Evolutionary conservation across 257 asterid genomes (phyloP).

Genomic region (Misopates orontium): DNA sequence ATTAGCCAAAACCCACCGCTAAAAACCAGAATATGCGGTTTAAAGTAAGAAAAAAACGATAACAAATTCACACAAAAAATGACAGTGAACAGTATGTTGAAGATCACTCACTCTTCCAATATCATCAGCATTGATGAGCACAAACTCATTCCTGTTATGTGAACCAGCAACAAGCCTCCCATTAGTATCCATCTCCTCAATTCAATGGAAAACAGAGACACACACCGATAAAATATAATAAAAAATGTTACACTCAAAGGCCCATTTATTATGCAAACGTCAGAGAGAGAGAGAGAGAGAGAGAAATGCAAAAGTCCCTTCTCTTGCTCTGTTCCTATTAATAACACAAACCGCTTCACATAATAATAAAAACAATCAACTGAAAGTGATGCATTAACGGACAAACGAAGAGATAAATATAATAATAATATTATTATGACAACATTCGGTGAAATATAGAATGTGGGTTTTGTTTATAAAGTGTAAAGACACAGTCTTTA

Average conservation of each 20-base stretch:
- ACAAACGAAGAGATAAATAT: conserved; percentile 25
- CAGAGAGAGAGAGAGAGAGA: conserved; percentile 25
- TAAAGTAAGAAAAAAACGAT: no score
- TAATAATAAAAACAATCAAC: no score
- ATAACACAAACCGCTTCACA: conserved; percentile 31
- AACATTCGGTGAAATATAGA: conserved; percentile 3
- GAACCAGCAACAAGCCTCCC: conserved; percentile 98
- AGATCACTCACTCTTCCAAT: conserved; percentile 73
- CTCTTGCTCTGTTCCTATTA: not conserved
- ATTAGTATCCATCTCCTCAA: conserved; percentile 58
- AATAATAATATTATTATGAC: not conserved
- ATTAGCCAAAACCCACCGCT: no score
- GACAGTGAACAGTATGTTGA: no score
- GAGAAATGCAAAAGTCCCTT: conserved; percentile 17
- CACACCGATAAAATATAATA: conserved; percentile 16
- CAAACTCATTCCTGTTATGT: conserved; percentile 89
- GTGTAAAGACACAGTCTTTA: conserved; percentile 25
- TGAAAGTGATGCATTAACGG: conserved; percentile 33
- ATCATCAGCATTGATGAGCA: conserved; percentile 93
- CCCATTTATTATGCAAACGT: conserved; percentile 30
- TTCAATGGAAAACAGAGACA: conserved; percentile 29
- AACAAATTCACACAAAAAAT: no score
- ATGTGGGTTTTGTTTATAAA: conserved; percentile 2
- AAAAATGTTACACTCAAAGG: conserved; percentile 24
- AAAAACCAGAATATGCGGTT: no score